These are phyloP conservation scores for Monosiga brevicollis DNA, from an alignment of 78 protist species.

Conservation along the genomic window DNA sequence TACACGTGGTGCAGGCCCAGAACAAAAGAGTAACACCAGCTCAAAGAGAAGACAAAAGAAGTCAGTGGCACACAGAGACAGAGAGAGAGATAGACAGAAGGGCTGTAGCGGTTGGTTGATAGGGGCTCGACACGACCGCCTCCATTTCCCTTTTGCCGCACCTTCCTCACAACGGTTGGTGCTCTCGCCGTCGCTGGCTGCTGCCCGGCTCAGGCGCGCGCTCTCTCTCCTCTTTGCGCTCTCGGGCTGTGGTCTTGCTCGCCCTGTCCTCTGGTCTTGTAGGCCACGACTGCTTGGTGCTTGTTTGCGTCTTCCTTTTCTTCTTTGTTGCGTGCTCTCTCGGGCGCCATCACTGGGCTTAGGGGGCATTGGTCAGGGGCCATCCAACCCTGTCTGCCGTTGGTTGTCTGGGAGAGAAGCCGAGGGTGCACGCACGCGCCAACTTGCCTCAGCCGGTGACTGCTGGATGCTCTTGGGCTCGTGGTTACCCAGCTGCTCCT, in stretches of 20 bases:
- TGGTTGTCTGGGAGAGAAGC: neutral
- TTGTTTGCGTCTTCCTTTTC: neutral
- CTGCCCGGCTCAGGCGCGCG: neutral
- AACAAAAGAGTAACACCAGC: too few species aligned
- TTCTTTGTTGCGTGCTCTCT: neutral
- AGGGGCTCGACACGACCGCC: too few species aligned
- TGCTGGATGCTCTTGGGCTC: neutral
- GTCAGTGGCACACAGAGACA: too few species aligned
- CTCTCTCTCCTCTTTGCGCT: neutral
- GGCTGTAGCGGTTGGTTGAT: too few species aligned
- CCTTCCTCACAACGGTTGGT: conserved; percentile 30
- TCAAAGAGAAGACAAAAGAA: too few species aligned
- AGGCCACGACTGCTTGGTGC: neutral
- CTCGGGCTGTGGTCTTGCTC: neutral
- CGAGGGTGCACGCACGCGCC: neutral
- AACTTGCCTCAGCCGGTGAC: neutral
- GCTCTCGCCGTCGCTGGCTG: conserved; percentile 18
- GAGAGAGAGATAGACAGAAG: too few species aligned
- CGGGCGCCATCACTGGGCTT: neutral
- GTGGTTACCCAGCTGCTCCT: neutral
- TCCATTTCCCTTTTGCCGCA: too few species aligned
- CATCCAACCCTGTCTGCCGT: neutral
- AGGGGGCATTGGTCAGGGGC: neutral
- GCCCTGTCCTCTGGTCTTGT: neutral
- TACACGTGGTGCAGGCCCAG: too few species aligned